Evolutionary conservation across 2,329 filamentous ascomycete species (phyloP), one percentile per base, ranked within the genome.

Genomic region (Ascochyta viciae-villosae): DNA sequence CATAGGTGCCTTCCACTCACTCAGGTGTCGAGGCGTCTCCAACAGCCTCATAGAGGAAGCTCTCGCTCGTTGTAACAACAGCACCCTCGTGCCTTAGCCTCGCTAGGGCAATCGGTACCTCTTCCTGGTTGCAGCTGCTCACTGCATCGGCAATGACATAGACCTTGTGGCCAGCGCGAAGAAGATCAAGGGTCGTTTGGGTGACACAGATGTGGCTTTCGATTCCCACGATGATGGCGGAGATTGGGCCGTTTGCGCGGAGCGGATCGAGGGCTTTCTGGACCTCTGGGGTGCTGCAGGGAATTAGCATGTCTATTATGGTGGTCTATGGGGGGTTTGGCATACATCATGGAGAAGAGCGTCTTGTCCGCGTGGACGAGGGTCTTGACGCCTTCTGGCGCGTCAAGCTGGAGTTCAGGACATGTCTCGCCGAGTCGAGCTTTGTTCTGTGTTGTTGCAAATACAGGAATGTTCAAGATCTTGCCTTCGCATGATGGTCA

Each of bases 181-280:
- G 79, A 44, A 96, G 79, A 78, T 97, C 94, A 38, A 97, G 82
- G 15, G 72, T 63, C 2, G 94, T 97, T 82, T 98, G 94, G 58
- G 91, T 93, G 27, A 98, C 87, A 81, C 94, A 98, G 73, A 98
- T 95, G 78, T 98, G 94, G 37, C 87, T 86, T 78, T 98, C 94
- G 72, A 98, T 96, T 34, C 94, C 94, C 15, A 96, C 89, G 60
- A 98, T 86, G 51, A 91, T 89, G 49, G 92, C 84, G 5, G 77
- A 62, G 4, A 70, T 48, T 3, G 64, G 70, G 1, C 61, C 65
- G 40, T 37, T 62, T 44, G 55, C 57, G 26, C 65, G 72, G 34
- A 80, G 70, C 22, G 68, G 68, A 44, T 75, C 63, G 50, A 82
- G 75, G 12, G 74, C 76, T 4, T 77, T 65, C 24, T 82, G 78